These are phyloP conservation scores for Xylaria sp. DNA, from an alignment of 2,329 filamentous ascomycete genomes.

Conservation along the genomic window DNA sequence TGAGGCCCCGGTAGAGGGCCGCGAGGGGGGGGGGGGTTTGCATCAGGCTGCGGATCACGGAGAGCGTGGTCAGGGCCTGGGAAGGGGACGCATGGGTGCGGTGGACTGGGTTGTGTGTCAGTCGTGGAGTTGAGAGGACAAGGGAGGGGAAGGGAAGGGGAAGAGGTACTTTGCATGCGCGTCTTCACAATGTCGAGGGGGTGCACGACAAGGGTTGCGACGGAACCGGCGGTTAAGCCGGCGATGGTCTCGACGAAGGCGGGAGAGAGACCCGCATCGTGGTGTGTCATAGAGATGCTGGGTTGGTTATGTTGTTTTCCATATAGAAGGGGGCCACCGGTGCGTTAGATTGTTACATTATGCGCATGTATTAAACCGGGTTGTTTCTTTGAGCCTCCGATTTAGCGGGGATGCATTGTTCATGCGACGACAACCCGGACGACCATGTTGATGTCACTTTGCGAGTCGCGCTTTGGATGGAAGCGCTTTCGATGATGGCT, in stretches of 20 bases:
- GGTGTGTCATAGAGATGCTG: constrained; percentile 42
- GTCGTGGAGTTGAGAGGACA: constrained; percentile 8
- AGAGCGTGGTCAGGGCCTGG: constrained; percentile 43
- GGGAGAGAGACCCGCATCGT: constrained; percentile 61
- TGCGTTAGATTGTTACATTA: constrained; percentile 9
- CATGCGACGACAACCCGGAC: background rate
- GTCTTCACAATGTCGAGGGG: constrained; percentile 96
- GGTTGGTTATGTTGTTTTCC: background rate
- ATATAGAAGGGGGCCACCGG: background rate
- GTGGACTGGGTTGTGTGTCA: constrained; percentile 37
- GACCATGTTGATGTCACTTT: too few relatives aligned
- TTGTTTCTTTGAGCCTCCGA: background rate
- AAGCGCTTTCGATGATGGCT: too few relatives aligned
- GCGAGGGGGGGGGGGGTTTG: constrained; percentile 51
- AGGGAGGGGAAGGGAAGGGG: background rate
- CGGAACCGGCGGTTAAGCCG: constrained; percentile 80
- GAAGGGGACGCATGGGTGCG: constrained; percentile 39
- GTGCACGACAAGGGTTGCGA: constrained; percentile 82
- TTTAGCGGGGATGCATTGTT: background rate
- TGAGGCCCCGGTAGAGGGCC: constrained; percentile 82
- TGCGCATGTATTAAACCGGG: background rate
- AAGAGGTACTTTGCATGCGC: constrained; percentile 70
- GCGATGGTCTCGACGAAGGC: constrained; percentile 82
- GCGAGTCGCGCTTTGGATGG: background rate
- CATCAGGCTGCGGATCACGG: constrained; percentile 47